phyloP scores from a whole-genome alignment of 495 filamentous ascomycete species.

The Sporormia fimetaria region DNA sequence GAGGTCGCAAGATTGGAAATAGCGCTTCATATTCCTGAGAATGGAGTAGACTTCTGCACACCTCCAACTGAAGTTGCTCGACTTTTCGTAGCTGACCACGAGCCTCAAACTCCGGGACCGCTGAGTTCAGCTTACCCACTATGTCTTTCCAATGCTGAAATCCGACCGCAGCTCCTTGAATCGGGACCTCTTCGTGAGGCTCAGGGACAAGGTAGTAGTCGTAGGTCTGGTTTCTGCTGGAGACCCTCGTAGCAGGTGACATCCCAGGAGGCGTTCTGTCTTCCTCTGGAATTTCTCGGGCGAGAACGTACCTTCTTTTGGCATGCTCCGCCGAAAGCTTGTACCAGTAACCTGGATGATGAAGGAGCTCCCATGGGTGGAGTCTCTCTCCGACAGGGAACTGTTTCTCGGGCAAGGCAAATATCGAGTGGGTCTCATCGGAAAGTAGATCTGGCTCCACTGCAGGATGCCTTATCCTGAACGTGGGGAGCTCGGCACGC shows the following conservation, averaged over 20 bases:
- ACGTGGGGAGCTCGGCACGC: constrained; percentile 41
- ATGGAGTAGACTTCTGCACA: constrained; percentile 55
- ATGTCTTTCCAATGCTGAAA: constrained; percentile 57
- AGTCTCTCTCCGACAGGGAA: constrained; percentile 51
- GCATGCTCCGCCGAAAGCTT: constrained; percentile 56
- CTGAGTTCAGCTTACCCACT: constrained; percentile 45
- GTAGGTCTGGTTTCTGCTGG: constrained; percentile 57
- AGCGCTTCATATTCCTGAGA: constrained; percentile 54
- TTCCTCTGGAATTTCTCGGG: constrained; percentile 58
- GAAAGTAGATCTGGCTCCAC: constrained; percentile 6
- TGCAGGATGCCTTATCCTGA: constrained; percentile 24
- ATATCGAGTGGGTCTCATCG: constrained; percentile 33
- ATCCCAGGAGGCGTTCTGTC: constrained; percentile 57
- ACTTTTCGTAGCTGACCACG: constrained; percentile 52
- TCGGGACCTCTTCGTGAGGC: constrained; percentile 57
- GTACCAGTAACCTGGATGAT: constrained; percentile 84
- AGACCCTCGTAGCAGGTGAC: constrained; percentile 56
- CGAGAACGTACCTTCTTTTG: constrained; percentile 47
- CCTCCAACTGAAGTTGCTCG: constrained; percentile 57
- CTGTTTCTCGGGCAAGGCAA: constrained; percentile 55
- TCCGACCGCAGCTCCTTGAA: constrained; percentile 37
- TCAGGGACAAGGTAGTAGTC: constrained; percentile 79
- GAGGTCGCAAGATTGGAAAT: constrained; percentile 51
- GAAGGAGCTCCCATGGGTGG: constrained; percentile 66
- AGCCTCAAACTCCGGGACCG: constrained; percentile 53